These are phyloP conservation scores for Globisporangium cylindrosporum DNA, from an alignment of 352 stramenopile genomes.

Conservation along the genomic window DNA sequence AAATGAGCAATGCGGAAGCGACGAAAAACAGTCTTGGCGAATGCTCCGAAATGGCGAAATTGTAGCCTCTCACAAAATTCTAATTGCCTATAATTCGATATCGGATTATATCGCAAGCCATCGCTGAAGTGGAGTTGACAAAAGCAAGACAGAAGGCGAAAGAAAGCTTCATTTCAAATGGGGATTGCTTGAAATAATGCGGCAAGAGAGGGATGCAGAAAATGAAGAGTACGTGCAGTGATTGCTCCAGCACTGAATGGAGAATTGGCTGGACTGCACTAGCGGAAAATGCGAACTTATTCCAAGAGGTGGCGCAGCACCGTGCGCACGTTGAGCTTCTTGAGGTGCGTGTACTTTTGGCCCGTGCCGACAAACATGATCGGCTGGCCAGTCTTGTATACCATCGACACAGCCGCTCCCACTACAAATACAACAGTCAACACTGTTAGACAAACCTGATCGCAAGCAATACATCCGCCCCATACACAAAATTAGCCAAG, in stretches of 20 bases:
- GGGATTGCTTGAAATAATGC: too few species aligned
- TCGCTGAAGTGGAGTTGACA: background rate
- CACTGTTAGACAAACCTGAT: background rate
- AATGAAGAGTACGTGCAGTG: background rate
- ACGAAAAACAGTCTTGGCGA: background rate
- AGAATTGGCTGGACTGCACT: background rate
- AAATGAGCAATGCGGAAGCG: background rate
- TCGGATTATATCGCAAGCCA: background rate
- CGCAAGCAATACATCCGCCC: background rate
- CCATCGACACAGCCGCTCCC: constrained; percentile 98
- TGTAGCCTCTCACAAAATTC: background rate
- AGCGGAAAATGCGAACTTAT: constrained; percentile 30
- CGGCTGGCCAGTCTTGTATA: constrained; percentile 97
- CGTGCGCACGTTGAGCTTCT: constrained; percentile 95
- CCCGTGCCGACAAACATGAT: constrained; percentile 99
- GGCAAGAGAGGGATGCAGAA: background rate
- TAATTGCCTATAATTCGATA: background rate
- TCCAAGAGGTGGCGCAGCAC: constrained; percentile 95
- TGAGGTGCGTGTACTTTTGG: constrained; percentile 99
- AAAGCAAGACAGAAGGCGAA: background rate
- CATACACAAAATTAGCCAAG: background rate
- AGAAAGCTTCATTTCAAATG: background rate
- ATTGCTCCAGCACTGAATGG: background rate
- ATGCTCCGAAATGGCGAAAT: background rate
- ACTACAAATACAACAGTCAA: constrained; percentile 51